Evolutionary conservation across 305 asterid genomes (phyloP).

Genomic region (Fraxinus floribunda): DNA sequence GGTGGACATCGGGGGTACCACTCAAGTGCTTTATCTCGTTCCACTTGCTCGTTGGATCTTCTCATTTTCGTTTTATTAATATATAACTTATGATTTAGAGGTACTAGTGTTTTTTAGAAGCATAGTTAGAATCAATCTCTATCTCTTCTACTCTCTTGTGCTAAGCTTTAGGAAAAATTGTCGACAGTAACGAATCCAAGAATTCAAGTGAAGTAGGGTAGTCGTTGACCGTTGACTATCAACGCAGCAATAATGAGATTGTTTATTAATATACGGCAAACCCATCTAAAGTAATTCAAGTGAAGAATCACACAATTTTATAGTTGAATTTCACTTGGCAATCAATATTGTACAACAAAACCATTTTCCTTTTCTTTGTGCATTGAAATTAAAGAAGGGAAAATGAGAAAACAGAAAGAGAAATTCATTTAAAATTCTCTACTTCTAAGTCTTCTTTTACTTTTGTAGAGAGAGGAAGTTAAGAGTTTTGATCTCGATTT

Average conservation of each 20-base stretch:
- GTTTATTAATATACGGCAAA: not conserved
- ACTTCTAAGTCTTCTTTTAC: no score
- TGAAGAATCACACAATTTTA: not conserved
- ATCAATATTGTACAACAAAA: not conserved
- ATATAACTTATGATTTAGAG: not conserved
- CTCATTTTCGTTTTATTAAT: not conserved
- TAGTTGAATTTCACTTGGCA: not conserved
- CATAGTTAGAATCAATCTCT: not conserved
- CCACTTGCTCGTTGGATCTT: not conserved
- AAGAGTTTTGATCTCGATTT: no score
- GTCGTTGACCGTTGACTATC: no score
- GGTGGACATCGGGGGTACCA: not conserved
- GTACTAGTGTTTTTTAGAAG: not conserved
- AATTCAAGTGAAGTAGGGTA: no score
- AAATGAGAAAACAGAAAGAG: no score
- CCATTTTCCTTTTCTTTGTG: not conserved
- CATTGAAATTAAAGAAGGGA: no score
- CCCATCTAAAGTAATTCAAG: not conserved
- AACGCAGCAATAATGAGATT: no score
- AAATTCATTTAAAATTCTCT: no score
- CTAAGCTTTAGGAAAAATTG: not conserved
- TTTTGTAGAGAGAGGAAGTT: no score
- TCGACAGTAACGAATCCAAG: no score
- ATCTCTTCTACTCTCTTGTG: not conserved
- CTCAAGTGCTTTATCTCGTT: not conserved